A percentile compares a stretch with the other conserved stretches of the same genome.
phyloP scores from a whole-genome alignment of 306 rosid genomes.

The Rosa lucieae region DNA sequence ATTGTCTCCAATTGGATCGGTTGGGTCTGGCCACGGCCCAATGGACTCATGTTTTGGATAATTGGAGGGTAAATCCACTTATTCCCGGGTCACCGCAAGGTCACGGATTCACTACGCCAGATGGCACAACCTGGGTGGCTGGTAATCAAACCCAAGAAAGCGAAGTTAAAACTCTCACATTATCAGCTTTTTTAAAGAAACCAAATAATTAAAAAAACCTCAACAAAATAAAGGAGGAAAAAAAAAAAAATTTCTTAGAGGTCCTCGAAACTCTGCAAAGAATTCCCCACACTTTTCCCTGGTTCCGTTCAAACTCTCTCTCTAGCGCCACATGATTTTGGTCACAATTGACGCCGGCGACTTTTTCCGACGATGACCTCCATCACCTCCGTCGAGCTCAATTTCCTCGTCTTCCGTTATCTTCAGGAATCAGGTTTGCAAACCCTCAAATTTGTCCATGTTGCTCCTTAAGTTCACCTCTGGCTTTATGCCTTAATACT shows the following conservation, averaged over 20 bases:
- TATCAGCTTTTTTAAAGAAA: background rate
- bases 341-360: constrained; percentile 25
- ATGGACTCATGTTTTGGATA: too few species aligned
- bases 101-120: background rate
- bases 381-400: constrained; percentile 81
- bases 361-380: constrained; percentile 51
- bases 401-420: constrained; percentile 81
- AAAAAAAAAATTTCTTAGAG: background rate
- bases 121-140: background rate
- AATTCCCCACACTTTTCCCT: background rate
- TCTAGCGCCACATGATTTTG: constrained; percentile 33
- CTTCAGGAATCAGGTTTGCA: constrained; percentile 86
- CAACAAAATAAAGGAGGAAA: background rate
- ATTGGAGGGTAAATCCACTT: background rate
- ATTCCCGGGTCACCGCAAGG: background rate
- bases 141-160: background rate
- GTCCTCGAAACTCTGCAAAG: constrained; percentile 1
- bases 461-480: background rate
- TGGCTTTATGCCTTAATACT: too few species aligned
- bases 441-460: background rate
- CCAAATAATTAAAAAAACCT: background rate
- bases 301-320: background rate
- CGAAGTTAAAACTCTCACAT: background rate
- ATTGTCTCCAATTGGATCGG: too few species aligned
- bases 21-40: too few species aligned